Base-by-base conservation (phyloP, 768 basidiomycete species). In the Mycena vitilis region DNA sequence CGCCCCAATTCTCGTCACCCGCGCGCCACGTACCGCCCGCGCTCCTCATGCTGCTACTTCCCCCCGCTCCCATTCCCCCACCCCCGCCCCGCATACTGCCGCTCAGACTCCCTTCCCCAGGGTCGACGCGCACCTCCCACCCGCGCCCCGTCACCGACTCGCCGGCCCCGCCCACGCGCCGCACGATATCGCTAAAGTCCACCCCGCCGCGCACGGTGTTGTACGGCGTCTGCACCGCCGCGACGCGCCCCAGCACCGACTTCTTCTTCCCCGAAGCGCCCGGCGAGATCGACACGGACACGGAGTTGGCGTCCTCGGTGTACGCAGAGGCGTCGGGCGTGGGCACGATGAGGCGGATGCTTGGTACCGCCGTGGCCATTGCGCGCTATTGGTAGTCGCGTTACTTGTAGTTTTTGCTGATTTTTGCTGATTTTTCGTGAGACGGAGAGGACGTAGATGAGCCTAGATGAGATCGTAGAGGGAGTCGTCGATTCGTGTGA, bases 101-200 rank as follows among this genome's bases (percentile, higher is more conserved):
- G 49, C 51, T 37, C 57, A 40, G 13, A 2, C 49, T 87, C 70
- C 93, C 91, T 6, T 90, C 81, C 23, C n/a, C n/a, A n/a, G 92
- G 87, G 69, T 93, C 92, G 11, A 93, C 90, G 71, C 84, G 86
- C 53, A 94, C 92, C 71, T 94, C 92, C 73, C 92, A 89, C 1
- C 88, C 88, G 7, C 85, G 80, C n/a, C 78, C 77, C 3, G 80
- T 80, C 15, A 76, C 51, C 9, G 38, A 75, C 68, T 62, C 73
- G 5, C 34, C n/a, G n/a, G n/a, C 6, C 38, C 54, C 81, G 11
- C 85, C 84, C 4, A 89, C 83, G 36, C 87, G 85, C 36, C 88
- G 79, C 9, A 85, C 81, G 45, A 87, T 88, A 66, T 92, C 91
- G 2, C 87, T 88, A 51, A 91, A 80, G 73, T 92, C n/a, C n/a